Evolutionary conservation across 106 monocot genomes (phyloP).

Genomic region (Apostasia shenzhenica): DNA sequence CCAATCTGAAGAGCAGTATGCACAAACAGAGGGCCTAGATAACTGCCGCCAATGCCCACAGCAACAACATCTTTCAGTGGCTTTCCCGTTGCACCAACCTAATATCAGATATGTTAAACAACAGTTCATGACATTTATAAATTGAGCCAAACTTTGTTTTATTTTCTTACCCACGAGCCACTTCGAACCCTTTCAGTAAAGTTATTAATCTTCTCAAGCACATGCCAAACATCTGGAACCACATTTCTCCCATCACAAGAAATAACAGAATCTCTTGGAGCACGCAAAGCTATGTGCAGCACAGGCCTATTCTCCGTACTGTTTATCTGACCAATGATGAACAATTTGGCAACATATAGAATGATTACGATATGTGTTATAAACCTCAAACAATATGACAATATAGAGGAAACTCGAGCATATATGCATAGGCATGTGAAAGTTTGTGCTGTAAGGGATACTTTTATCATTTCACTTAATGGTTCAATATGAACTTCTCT

Average conservation of each 20-base stretch:
- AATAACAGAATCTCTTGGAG: constrained; percentile 68
- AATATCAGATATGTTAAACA: constrained; percentile 6
- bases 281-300: constrained; percentile 80
- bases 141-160: not conserved
- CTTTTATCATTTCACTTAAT: too few species aligned
- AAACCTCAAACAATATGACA: too few species aligned
- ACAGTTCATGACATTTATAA: not conserved
- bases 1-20: constrained; percentile 97
- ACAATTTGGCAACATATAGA: not conserved
- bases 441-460: too few species aligned
- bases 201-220: constrained; percentile 79
- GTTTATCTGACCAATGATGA: constrained; percentile 54
- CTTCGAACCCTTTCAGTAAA: constrained; percentile 73
- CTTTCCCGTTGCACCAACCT: constrained; percentile 96
- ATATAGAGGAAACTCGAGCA: too few species aligned
- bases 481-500: too few species aligned
- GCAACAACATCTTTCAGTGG: constrained; percentile 81
- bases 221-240: constrained; percentile 86
- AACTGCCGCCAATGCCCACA: constrained; percentile 94
- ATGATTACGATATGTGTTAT: too few species aligned
- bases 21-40: constrained; percentile 89
- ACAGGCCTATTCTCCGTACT: constrained; percentile 89
- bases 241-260: constrained; percentile 73
- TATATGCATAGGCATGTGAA: too few species aligned
- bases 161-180: constrained; percentile 79